A percentile compares a stretch with the other conserved stretches of the same genome.
Evolutionary conservation across 179 eudicot species (phyloP).

Genomic region (Nepenthes alata): DNA sequence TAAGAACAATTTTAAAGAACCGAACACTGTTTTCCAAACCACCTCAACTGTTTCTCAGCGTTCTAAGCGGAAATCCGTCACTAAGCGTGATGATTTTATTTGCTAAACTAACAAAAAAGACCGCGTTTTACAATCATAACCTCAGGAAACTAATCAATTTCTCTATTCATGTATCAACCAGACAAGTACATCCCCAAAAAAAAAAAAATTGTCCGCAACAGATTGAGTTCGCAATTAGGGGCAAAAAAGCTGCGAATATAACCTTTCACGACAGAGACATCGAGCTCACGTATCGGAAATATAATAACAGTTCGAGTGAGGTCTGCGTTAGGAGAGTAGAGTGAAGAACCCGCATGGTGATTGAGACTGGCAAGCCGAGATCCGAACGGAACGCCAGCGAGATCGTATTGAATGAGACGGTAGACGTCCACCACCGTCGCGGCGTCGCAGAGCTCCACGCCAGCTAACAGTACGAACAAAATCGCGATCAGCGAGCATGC

Average conservation of each 20-base stretch:
- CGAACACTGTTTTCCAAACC: too few relatives aligned
- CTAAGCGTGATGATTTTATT: too few relatives aligned
- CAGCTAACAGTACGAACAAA: slow-evolving; percentile 44
- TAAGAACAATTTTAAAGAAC: too few relatives aligned
- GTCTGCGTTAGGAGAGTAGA: slow-evolving; percentile 40
- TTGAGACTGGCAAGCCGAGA: slow-evolving; percentile 68
- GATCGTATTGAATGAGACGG: slow-evolving; percentile 92
- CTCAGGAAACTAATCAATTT: too few relatives aligned
- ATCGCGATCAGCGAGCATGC: slow-evolving; percentile 41
- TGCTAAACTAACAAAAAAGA: too few relatives aligned
- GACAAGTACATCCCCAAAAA: neutral
- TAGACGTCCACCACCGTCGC: slow-evolving; percentile 96
- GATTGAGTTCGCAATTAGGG: neutral
- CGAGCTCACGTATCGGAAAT: slow-evolving; percentile 63
- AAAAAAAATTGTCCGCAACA: neutral
- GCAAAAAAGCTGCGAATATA: neutral
- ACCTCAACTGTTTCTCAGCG: too few relatives aligned
- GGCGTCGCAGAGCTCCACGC: slow-evolving; percentile 84
- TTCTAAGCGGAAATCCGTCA: too few relatives aligned
- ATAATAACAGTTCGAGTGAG: slow-evolving; percentile 73
- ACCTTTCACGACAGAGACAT: slow-evolving; percentile 60
- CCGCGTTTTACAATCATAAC: too few relatives aligned
- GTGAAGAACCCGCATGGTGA: slow-evolving; percentile 83
- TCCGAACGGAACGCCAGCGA: slow-evolving; percentile 87
- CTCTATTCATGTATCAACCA: too few relatives aligned